These are phyloP conservation scores for Alternaria angustiovoidea DNA, from an alignment of 2,329 filamentous ascomycete genomes.

Conservation along the genomic window DNA sequence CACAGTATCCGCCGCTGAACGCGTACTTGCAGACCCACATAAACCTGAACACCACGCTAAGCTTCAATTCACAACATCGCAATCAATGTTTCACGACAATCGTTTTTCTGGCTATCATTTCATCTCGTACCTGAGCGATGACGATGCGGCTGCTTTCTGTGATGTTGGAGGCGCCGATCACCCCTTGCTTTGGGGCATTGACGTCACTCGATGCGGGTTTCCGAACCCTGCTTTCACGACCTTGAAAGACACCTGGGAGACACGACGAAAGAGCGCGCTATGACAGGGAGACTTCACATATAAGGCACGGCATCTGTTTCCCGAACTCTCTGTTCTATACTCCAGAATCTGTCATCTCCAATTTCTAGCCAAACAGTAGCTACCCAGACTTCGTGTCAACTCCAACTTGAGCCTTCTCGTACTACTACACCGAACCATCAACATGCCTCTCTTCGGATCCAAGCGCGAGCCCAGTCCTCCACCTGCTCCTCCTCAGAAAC, in stretches of 20 bases:
- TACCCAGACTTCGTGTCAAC: background rate
- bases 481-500: constrained; percentile 34
- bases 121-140: constrained; percentile 5
- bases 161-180: constrained; percentile 14
- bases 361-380: background rate
- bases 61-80: background rate
- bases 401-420: background rate
- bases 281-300: constrained; percentile 1
- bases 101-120: background rate
- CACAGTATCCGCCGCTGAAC: constrained; percentile 3
- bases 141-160: constrained; percentile 14
- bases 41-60: constrained; percentile 10
- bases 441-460: constrained; percentile 49
- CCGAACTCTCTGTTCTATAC: background rate
- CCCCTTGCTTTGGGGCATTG: constrained; percentile 12
- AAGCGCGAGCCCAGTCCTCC: constrained; percentile 37
- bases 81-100: background rate
- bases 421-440: background rate
- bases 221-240: constrained; percentile 15
- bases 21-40: constrained; percentile 23
- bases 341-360: background rate
- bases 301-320: constrained; percentile 3
- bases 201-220: constrained; percentile 25
- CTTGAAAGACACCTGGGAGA: background rate
- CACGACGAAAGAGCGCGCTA: background rate